Evolutionary conservation across 2,329 filamentous ascomycete genomes (phyloP), one percentile per base, ranked within the genome.

Genomic region (Setomelanomma holmii): DNA sequence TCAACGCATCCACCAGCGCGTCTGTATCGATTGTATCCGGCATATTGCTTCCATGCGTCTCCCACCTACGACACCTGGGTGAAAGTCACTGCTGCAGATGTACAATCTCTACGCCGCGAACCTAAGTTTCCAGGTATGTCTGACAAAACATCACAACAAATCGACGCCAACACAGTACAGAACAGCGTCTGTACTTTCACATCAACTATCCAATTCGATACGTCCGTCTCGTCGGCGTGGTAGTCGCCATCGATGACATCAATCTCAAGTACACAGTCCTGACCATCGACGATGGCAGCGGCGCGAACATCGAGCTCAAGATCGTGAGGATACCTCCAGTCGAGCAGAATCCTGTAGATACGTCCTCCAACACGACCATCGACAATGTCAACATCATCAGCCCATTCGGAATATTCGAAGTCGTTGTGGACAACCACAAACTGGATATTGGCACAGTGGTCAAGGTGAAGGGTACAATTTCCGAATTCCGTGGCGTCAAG

Each of bases 11-110:
- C 52, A 44, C 52, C 56, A 41, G 45, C 57, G 55, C 63, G 51
- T 45, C 49, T 71, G 12, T 66, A 64, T 59, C 58, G 63, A 55
- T 58, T 84, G 56, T 86, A 86, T 57, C 83, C 85, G 14, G 81
- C 81, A 33, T 85, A 81, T 68, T 86, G 83, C 76, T 86, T 85
- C 70, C 72, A 75, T 40, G 78, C 78, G 30, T 87, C 86, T 5
- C 81, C 82, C n/a, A 88, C 86, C 7, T 86, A 81, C 71, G 80
- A 82, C 73, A 69, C 78, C 66, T 88, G 86, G 86, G 85, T 86
- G 70, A 86, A 86, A 66, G 76, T 88, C 58, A 80, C 81, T 1
- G 77, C 78, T 14, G 74, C 76, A 22, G 82, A 86, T 69, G 78
- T 88, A 34, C 83, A 84, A 63, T 71, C 72, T 7, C 72, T 87